Evolutionary conservation across 805 yeast genomes (phyloP), one percentile per base, ranked within the genome.

Genomic region (Saturnispora mendoncae): DNA sequence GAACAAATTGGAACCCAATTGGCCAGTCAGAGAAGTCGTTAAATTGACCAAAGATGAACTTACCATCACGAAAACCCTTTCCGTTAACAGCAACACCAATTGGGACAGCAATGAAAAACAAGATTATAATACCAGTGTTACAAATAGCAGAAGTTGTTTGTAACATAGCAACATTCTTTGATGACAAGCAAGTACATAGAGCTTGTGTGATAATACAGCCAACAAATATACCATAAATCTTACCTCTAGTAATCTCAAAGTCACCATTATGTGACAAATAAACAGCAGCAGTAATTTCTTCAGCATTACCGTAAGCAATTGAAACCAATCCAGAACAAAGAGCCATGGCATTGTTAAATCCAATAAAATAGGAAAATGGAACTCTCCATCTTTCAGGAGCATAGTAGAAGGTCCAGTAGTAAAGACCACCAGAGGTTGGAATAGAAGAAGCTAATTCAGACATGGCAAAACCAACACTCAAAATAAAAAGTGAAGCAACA

Each of bases 361-460:
- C 78, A 9, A 76, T 74, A 38, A 70, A 52, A 80, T 82, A 78
- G 6, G 84, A 72, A 40, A 73, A 61, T 20, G 73, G 57, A 0
- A 81, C 73, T 15, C 71, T 71, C 58, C 61, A 64, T 47, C 62
- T 65, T 18, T 71, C 72, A 9, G 84, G 83, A 4, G 83, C 73
- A 47, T 78, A 61, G 49, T 75, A 75, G 3, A 75, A 68, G 2
- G 78, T 78, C 46, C 85, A 83, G 49, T 79, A 80, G 39, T 81
- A 82, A 10, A 81, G 69, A 36, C 85, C 85, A 21, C 82, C 74
- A 8, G 80, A 67, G 5, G 82, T 78, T 30, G 86, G 86, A 61
- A 74, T 74, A 6, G 82, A 76, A 21, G 76, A 67, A n/a, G 81
- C 71, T 27, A 79, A 64, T 54, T 80, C 85, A 0, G 83, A 82